Evolutionary conservation across 345 rosid species (phyloP).

Genomic region (Salix exigua): DNA sequence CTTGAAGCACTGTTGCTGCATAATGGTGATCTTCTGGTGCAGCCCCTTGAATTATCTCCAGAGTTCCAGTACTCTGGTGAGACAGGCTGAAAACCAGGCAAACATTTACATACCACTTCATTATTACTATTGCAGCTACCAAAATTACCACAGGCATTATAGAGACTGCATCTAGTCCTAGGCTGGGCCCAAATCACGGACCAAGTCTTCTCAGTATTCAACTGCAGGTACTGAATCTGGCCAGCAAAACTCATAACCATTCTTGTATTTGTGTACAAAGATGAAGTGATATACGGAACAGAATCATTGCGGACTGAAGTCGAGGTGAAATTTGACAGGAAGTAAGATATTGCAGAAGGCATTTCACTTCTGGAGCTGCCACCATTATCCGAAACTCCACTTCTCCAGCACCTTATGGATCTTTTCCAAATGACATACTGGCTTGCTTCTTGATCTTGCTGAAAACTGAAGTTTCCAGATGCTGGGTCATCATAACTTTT

Average conservation of each 20-base stretch:
- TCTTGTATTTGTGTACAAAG: conserved; percentile 40
- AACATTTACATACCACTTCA: conserved; percentile 32
- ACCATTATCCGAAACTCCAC: conserved; percentile 34
- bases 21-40: conserved; percentile 15
- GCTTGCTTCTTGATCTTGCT: conserved; percentile 33
- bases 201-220: conserved; percentile 18
- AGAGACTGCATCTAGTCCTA: conserved; percentile 27
- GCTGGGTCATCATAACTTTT: conserved; percentile 46
- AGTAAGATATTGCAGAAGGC: conserved; percentile 32
- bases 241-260: conserved; percentile 39
- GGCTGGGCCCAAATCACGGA: conserved; percentile 34
- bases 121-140: conserved; percentile 34
- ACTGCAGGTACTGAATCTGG: conserved; percentile 19
- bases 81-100: conserved; percentile 39
- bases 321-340: conserved; percentile 42
- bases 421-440: conserved; percentile 35
- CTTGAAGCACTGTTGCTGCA: conserved; percentile 2
- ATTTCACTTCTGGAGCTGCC: conserved; percentile 32
- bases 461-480: conserved; percentile 54
- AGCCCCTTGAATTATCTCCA: conserved; percentile 28
- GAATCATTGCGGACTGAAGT: conserved; percentile 16
- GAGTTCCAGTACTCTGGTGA: conserved; percentile 21
- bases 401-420: conserved; percentile 37
- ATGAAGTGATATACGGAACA: conserved; percentile 40
- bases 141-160: conserved; percentile 35